These are phyloP conservation scores for Coniochaeta pulveracea DNA, from an alignment of 2,329 filamentous ascomycete genomes.

Conservation along the genomic window DNA sequence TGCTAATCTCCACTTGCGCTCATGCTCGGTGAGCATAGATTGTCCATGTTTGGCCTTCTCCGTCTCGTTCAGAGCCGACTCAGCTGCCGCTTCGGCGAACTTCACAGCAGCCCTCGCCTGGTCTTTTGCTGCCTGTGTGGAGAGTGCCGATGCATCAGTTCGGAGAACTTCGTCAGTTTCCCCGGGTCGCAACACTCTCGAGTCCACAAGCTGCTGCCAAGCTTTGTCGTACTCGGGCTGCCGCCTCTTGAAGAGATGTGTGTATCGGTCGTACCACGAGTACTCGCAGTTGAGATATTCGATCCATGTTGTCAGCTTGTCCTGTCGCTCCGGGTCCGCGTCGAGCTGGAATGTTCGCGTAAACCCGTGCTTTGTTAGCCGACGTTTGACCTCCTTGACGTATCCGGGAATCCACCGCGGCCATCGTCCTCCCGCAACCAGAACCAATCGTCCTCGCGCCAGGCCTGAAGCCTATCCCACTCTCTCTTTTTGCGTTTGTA, in stretches of 20 bases:
- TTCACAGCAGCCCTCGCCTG: background rate
- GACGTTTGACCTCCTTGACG: conserved; percentile 14
- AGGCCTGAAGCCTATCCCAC: background rate
- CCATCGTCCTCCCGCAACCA: background rate
- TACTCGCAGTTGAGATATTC: conserved; percentile 23
- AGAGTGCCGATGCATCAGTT: background rate
- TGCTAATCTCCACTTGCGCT: background rate
- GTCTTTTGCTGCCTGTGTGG: background rate
- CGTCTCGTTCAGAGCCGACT: background rate
- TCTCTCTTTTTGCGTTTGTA: background rate
- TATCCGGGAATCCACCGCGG: conserved; percentile 10
- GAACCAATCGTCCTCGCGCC: background rate
- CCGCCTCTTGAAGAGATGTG: conserved; percentile 9
- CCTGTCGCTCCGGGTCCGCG: conserved; percentile 17
- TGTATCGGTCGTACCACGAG: conserved; percentile 9
- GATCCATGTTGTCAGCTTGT: conserved; percentile 25
- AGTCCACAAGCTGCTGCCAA: conserved; percentile 21
- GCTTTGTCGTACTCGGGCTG: conserved; percentile 15
- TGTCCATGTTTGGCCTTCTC: background rate
- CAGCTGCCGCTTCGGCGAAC: background rate
- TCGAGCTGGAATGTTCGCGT: conserved; percentile 17
- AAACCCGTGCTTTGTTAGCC: conserved; percentile 18
- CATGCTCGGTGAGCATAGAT: background rate
- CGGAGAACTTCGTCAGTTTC: conserved; percentile 17
- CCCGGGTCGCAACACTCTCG: conserved; percentile 14